These are phyloP conservation scores for Pseudogymnoascus sp. DNA, from an alignment of 2,329 filamentous ascomycete genomes.

Conservation along the genomic window DNA sequence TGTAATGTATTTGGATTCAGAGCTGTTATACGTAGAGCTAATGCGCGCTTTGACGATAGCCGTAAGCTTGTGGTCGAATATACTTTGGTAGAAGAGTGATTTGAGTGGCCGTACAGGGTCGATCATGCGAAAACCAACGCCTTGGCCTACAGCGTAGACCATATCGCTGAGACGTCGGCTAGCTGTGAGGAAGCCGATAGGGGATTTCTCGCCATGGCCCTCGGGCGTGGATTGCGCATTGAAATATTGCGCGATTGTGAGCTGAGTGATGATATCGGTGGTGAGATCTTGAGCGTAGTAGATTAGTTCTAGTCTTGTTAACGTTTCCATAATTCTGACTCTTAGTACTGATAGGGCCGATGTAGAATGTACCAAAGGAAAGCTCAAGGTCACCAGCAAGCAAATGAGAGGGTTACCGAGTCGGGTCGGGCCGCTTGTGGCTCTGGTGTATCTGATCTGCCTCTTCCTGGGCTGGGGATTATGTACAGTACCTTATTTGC, in stretches of 20 bases:
- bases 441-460: no score
- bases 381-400: no score
- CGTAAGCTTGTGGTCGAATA: constrained; percentile 15
- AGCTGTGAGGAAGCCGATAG: constrained; percentile 8
- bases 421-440: no score
- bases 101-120: constrained; percentile 18
- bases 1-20: constrained; percentile 11
- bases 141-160: constrained; percentile 6
- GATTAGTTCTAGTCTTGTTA: background rate
- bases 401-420: no score
- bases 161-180: constrained; percentile 15
- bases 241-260: constrained; percentile 16
- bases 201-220: background rate
- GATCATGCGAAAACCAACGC: constrained; percentile 14
- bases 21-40: background rate
- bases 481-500: no score
- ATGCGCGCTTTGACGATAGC: background rate
- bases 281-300: constrained; percentile 10
- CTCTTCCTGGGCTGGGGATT: no score
- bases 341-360: background rate
- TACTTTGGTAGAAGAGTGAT: constrained; percentile 18
- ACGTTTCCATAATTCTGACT: background rate
- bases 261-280: constrained; percentile 17
- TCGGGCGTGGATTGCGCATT: constrained; percentile 16
- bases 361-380: no score